Conservation (phyloP, 345 rosid species). For the Raphanus raphanistrum region DNA sequence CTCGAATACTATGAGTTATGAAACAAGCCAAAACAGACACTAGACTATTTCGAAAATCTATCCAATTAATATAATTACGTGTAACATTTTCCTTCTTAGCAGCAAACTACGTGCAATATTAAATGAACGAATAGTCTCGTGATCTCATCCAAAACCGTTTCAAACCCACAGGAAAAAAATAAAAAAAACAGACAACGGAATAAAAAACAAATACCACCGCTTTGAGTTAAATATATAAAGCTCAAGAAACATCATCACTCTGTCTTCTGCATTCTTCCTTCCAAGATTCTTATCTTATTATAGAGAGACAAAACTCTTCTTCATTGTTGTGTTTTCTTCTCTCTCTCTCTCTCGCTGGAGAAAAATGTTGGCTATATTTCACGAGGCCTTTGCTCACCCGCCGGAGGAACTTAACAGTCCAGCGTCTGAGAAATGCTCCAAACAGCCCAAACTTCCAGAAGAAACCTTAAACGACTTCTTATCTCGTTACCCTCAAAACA, state of each 20-base stretch:
- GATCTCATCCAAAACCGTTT: slow-evolving; percentile 24
- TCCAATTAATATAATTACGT: neutral
- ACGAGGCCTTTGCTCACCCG: slow-evolving; percentile 72
- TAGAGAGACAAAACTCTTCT: slow-evolving; percentile 1
- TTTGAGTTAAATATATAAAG: slow-evolving; percentile 1
- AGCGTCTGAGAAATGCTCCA: slow-evolving; percentile 51
- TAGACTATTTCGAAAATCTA: neutral
- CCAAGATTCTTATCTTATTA: slow-evolving; percentile 3
- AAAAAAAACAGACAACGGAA: slow-evolving; percentile 20
- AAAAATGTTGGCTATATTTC: slow-evolving; percentile 73
- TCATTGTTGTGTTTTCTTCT: neutral
- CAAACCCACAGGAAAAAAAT: slow-evolving; percentile 31
- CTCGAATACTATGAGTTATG: neutral
- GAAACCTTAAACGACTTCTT: slow-evolving; percentile 66
- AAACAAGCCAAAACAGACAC: neutral
- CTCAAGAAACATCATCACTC: slow-evolving; percentile 3
- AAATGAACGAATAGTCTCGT: neutral
- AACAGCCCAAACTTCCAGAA: slow-evolving; percentile 62
- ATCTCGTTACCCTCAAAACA: slow-evolving; percentile 54
- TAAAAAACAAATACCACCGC: slow-evolving; percentile 25
- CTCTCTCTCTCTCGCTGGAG: neutral
- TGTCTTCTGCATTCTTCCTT: neutral
- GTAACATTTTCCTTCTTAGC: neutral
- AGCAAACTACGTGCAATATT: neutral
- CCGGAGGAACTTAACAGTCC: slow-evolving; percentile 97